These are phyloP conservation scores for apple (Malus domestica) DNA, from an alignment of 306 rosid genomes.

Conservation along the genomic window DNA sequence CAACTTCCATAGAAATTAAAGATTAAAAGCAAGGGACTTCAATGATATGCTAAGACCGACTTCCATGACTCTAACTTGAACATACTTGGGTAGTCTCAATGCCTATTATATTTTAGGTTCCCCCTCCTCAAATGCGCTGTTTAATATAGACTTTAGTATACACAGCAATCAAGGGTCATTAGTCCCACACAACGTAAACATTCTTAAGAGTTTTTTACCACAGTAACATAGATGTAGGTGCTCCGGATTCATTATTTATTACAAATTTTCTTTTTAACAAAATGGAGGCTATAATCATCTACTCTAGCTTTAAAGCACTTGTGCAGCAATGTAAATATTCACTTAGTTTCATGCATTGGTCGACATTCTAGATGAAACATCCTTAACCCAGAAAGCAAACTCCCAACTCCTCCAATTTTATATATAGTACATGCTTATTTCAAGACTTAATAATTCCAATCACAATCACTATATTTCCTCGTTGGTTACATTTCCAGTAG, in stretches of 20 bases:
- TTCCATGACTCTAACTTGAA: background rate
- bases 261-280: background rate
- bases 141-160: too few species aligned
- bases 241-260: background rate
- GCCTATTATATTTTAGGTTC: background rate
- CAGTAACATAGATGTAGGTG: background rate
- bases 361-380: background rate
- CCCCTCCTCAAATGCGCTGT: background rate
- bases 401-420: background rate
- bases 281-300: background rate
- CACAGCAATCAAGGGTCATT: background rate
- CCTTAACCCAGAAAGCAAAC: background rate
- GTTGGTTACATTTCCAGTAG: too few species aligned
- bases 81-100: background rate
- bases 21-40: background rate
- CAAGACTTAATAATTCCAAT: background rate
- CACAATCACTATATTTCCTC: background rate
- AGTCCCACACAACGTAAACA: background rate
- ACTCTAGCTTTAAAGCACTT: background rate
- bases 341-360: background rate
- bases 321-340: background rate
- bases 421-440: background rate
- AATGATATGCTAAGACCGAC: background rate
- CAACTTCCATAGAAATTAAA: background rate
- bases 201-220: too few species aligned